These are phyloP conservation scores for Termitomyces sp. DNA, from an alignment of 768 basidiomycete genomes.

Conservation along the genomic window DNA sequence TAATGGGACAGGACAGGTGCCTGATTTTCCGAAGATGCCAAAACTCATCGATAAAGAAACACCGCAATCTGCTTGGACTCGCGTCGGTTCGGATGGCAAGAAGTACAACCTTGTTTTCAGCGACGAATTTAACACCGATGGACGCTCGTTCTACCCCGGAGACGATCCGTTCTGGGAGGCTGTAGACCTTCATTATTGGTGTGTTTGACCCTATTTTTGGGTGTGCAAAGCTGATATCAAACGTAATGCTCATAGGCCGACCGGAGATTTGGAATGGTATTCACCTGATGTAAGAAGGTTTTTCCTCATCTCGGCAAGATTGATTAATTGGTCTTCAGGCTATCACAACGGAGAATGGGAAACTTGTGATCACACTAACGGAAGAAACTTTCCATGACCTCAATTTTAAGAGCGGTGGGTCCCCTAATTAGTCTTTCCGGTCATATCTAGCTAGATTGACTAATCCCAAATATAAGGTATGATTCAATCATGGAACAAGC, in stretches of 20 bases:
- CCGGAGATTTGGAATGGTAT: slow-evolving; percentile 85
- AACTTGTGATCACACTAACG: slow-evolving; percentile 76
- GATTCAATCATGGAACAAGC: slow-evolving; percentile 88
- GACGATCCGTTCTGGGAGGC: slow-evolving; percentile 90
- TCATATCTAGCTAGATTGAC: slow-evolving; percentile 9
- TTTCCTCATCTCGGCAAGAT: background rate
- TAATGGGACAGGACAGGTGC: slow-evolving; percentile 86
- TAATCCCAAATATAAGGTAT: slow-evolving; percentile 38
- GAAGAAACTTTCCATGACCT: slow-evolving; percentile 71
- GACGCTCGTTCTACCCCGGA: slow-evolving; percentile 72
- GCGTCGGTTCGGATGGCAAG: slow-evolving; percentile 72
- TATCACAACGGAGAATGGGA: slow-evolving; percentile 73
- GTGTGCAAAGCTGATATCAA: background rate
- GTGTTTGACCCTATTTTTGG: slow-evolving; percentile 11
- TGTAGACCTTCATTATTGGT: slow-evolving; percentile 85
- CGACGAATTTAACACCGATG: slow-evolving; percentile 60
- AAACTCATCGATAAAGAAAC: slow-evolving; percentile 77
- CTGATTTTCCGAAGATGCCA: slow-evolving; percentile 64
- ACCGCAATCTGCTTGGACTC: slow-evolving; percentile 49
- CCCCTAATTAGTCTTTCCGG: slow-evolving; percentile 22
- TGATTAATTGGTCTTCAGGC: slow-evolving; percentile 31
- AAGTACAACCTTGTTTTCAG: slow-evolving; percentile 84
- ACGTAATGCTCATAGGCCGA: slow-evolving; percentile 38
- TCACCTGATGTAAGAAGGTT: slow-evolving; percentile 50
- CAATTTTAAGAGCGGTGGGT: slow-evolving; percentile 77